Evolutionary conservation across 495 filamentous ascomycete genomes (phyloP).

Genomic region (Annulohypoxylon stygium): DNA sequence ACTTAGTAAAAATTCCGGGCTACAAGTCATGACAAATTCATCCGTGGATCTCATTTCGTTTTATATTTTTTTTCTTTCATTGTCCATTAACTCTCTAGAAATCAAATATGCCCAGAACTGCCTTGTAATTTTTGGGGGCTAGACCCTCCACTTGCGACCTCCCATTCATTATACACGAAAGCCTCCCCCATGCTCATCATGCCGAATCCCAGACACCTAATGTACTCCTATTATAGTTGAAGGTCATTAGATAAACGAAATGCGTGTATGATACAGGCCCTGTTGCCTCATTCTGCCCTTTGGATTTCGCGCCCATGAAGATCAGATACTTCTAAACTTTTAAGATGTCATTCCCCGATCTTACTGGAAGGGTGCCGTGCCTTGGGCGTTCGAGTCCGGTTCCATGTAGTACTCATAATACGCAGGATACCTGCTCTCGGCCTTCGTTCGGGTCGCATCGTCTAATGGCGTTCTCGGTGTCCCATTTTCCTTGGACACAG

Average conservation of each 20-base stretch:
- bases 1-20: background rate
- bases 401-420: constrained; percentile 75
- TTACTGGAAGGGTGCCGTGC: constrained; percentile 59
- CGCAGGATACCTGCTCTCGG: constrained; percentile 72
- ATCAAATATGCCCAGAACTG: constrained; percentile 16
- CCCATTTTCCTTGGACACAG: constrained; percentile 71
- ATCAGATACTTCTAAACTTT: background rate
- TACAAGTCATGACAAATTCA: background rate
- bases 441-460: constrained; percentile 70
- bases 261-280: constrained; percentile 36
- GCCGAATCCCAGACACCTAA: constrained; percentile 19
- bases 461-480: constrained; percentile 70
- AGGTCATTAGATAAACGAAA: constrained; percentile 21
- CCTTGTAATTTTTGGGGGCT: constrained; percentile 16
- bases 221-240: constrained; percentile 31
- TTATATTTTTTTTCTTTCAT: constrained; percentile 3
- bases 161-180: constrained; percentile 34
- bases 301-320: background rate
- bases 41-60: constrained; percentile 12
- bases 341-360: background rate
- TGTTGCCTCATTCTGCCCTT: constrained; percentile 8
- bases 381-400: constrained; percentile 56
- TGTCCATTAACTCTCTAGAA: constrained; percentile 15
- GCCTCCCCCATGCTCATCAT: constrained; percentile 17
- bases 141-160: constrained; percentile 6